phyloP scores from a whole-genome alignment of 768 basidiomycete genomes.

The Panaeolus papilionaceus region DNA sequence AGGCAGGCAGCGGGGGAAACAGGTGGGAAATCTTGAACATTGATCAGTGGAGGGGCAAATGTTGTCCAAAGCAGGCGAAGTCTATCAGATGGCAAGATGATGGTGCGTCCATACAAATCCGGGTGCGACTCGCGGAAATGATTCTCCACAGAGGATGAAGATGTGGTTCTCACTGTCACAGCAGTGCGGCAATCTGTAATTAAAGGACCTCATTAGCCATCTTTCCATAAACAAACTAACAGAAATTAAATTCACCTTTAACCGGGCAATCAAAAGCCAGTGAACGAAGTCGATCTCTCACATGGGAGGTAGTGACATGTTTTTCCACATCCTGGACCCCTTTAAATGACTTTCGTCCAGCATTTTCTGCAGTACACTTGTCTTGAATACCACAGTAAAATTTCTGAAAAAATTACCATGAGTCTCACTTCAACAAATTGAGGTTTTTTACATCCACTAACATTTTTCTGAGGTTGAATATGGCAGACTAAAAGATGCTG shows the following conservation, averaged over 20 bases:
- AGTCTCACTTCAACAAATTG: background rate
- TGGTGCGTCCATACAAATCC: constrained; percentile 19
- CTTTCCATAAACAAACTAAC: background rate
- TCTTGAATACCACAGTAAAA: constrained; percentile 14
- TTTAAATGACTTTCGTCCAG: constrained; percentile 7
- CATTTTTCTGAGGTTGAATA: constrained; percentile 2
- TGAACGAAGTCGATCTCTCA: constrained; percentile 25
- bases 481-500: constrained; percentile 9
- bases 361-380: background rate
- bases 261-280: constrained; percentile 30
- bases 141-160: constrained; percentile 13
- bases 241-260: constrained; percentile 25
- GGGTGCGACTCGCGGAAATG: constrained; percentile 26
- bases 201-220: background rate
- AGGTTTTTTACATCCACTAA: background rate
- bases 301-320: constrained; percentile 36
- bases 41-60: constrained; percentile 1
- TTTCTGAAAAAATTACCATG: background rate
- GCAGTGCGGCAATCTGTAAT: constrained; percentile 1
- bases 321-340: constrained; percentile 23
- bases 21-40: constrained; percentile 19
- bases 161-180: background rate
- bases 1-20: background rate
- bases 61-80: constrained; percentile 24
- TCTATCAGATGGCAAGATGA: constrained; percentile 21